These are phyloP conservation scores for Mycena capillaripes DNA, from an alignment of 768 basidiomycete species.

Conservation along the genomic window DNA sequence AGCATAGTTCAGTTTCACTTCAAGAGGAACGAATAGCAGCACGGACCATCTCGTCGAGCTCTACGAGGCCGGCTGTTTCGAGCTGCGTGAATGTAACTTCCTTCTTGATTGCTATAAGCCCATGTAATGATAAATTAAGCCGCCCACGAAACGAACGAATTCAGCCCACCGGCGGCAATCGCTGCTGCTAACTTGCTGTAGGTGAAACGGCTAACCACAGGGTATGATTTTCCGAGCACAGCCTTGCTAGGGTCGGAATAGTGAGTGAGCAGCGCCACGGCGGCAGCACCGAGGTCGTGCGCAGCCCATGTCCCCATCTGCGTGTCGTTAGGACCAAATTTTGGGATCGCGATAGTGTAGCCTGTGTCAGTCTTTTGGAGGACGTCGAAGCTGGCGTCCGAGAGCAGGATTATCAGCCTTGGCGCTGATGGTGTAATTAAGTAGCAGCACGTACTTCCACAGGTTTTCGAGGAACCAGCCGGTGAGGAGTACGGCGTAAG, in stretches of 20 bases:
- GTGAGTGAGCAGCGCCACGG: conserved; percentile 34
- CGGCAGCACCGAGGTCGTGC: conserved; percentile 26
- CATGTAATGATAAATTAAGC: no score
- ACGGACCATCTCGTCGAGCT: conserved; percentile 34
- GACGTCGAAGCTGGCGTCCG: conserved; percentile 7
- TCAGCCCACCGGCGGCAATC: conserved; percentile 34
- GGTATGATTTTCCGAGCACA: conserved; percentile 28
- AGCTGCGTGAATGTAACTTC: conserved; percentile 18
- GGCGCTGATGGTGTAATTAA: no score
- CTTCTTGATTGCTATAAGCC: conserved; percentile 25
- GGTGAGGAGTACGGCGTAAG: neutral
- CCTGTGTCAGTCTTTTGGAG: conserved; percentile 24
- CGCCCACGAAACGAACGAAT: no score
- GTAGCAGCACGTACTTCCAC: conserved; percentile 21
- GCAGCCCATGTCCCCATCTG: conserved; percentile 28
- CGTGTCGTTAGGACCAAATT: neutral
- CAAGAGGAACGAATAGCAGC: no score
- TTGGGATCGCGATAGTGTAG: conserved; percentile 9
- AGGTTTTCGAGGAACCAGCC: conserved; percentile 8
- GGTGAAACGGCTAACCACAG: conserved; percentile 15
- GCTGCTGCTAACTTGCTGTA: conserved; percentile 23
- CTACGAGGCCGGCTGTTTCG: conserved; percentile 18
- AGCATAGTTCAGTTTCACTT: no score
- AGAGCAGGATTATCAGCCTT: no score
- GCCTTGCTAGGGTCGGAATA: conserved; percentile 1